Evolutionary conservation across 2,329 filamentous ascomycete species (phyloP).

Genomic region (Trichoderma sp.): DNA sequence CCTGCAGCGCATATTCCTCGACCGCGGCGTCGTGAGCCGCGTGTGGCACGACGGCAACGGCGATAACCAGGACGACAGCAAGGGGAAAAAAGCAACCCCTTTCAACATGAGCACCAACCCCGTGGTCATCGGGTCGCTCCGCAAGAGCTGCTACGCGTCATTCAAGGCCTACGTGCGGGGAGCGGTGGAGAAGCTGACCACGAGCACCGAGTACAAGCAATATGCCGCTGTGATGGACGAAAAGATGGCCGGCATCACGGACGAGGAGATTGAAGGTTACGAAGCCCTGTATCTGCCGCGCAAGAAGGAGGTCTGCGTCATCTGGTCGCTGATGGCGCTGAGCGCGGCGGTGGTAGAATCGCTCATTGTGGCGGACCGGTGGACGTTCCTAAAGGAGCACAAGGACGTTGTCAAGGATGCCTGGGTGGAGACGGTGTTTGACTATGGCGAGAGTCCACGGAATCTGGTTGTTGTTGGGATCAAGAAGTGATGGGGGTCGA

Average conservation of each 20-base stretch:
- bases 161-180: constrained; percentile 79
- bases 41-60: constrained; percentile 44
- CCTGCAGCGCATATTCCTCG: constrained; percentile 88
- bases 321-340: constrained; percentile 97
- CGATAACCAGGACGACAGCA: constrained; percentile 34
- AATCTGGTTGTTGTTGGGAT: constrained; percentile 93
- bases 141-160: constrained; percentile 75
- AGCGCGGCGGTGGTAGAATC: constrained; percentile 88
- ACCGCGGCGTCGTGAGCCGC: constrained; percentile 73
- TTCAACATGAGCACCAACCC: constrained; percentile 68
- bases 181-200: constrained; percentile 73
- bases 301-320: constrained; percentile 79
- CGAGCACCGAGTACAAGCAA: constrained; percentile 57
- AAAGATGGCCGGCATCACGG: constrained; percentile 68
- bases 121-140: constrained; percentile 82
- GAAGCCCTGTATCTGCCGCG: constrained; percentile 62
- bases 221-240: constrained; percentile 63
- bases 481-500: constrained; percentile 55
- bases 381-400: constrained; percentile 83
- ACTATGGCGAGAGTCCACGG: constrained; percentile 80
- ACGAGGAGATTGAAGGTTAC: constrained; percentile 74
- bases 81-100: constrained; percentile 32
- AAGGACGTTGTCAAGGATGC: constrained; percentile 66
- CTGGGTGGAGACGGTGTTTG: constrained; percentile 94
- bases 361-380: constrained; percentile 86